Conservation (phyloP, 192 early-diverging fungal species). For the Chytriomyces sp. region DNA sequence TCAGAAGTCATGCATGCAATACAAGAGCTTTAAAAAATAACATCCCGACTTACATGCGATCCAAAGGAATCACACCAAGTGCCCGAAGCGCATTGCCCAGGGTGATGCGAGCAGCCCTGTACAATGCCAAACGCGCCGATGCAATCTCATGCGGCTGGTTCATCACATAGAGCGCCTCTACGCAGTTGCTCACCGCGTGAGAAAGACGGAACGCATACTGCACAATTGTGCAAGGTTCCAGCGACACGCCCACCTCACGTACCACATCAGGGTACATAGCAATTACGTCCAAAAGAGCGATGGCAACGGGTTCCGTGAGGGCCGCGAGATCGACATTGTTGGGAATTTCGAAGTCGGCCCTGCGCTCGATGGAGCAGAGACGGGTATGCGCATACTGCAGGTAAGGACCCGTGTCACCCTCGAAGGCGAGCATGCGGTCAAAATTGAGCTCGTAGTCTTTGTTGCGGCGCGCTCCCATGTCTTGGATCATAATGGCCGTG, state of each 20-base stretch:
- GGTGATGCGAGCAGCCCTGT: conserved; percentile 77
- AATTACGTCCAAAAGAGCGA: conserved; percentile 74
- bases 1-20: too few species aligned
- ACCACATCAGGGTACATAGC: conserved; percentile 87
- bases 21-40: too few species aligned
- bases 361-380: conserved; percentile 90
- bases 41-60: conserved; percentile 95
- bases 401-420: conserved; percentile 99
- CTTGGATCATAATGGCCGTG: conserved; percentile 89
- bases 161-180: conserved; percentile 77
- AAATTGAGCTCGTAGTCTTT: conserved; percentile 95
- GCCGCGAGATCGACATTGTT: conserved; percentile 57
- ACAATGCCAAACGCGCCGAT: conserved; percentile 86
- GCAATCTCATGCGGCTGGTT: conserved; percentile 73
- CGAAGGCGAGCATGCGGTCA: conserved; percentile 90
- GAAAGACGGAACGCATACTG: conserved; percentile 82
- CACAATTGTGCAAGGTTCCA: conserved; percentile 87
- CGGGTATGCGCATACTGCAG: conserved; percentile 98
- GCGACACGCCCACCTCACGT: conserved; percentile 54
- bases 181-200: conserved; percentile 77
- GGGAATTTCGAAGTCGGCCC: conserved; percentile 10
- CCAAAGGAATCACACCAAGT: conserved; percentile 80
- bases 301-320: conserved; percentile 69
- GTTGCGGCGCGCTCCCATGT: conserved; percentile 85
- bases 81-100: conserved; percentile 84